A percentile compares a stretch with the other conserved stretches of the same genome.
Conservation (phyloP, 306 rosid species). For the Pyrus bretschneideri region DNA sequence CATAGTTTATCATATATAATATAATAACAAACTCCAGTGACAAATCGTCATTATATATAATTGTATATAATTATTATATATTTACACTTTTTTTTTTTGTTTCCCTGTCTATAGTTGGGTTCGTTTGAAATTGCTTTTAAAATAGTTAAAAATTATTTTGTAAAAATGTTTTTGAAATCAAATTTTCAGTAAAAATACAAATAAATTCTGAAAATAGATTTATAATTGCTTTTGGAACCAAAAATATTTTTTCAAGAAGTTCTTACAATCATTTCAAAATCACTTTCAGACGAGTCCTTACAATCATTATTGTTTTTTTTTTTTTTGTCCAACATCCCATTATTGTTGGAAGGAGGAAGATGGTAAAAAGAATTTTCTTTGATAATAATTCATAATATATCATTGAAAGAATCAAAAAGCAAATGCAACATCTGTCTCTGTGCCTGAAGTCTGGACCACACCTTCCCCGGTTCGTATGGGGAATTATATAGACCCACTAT, state of each 20-base stretch:
- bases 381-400: neutral
- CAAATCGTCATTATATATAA: neutral
- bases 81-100: neutral
- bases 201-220: too few relatives aligned
- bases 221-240: accelerated
- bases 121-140: too few relatives aligned
- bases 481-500: neutral
- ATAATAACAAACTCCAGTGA: neutral
- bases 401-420: neutral
- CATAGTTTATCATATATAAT: neutral
- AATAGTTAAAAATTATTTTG: too few relatives aligned
- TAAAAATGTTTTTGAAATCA: too few relatives aligned
- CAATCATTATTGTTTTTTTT: neutral
- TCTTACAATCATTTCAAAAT: too few relatives aligned
- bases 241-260: accelerated
- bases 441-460: neutral
- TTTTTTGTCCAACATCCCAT: neutral
- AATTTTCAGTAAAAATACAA: too few relatives aligned
- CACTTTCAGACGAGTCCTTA: too few relatives aligned
- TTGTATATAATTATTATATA: too few relatives aligned
- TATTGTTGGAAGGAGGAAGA: neutral
- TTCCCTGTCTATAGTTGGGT: neutral
- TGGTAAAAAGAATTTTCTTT: neutral
- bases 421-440: neutral
- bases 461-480: too few relatives aligned